Percentiles rank a stretch among this genome's conserved stretches.
phyloP scores from a whole-genome alignment of 805 yeast species.

The Saccharomycopsis microspora region DNA sequence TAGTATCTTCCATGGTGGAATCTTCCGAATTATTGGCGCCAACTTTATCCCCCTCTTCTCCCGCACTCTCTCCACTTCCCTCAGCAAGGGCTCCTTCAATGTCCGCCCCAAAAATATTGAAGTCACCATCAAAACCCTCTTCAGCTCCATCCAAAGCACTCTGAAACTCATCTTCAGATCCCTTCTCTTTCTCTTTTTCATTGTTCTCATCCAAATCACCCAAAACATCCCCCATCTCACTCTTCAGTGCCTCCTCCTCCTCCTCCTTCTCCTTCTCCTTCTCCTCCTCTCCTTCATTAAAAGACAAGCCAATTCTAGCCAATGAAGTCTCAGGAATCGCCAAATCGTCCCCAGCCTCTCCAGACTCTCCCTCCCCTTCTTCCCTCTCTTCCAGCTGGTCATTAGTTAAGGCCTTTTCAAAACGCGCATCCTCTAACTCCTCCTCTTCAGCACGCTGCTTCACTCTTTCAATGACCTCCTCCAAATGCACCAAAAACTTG shows the following conservation, averaged over 20 bases:
- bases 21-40: too few species aligned
- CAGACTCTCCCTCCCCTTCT: conserved; percentile 10
- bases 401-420: neutral
- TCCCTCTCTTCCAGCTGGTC: conserved; percentile 4
- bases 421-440: neutral
- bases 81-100: too few species aligned
- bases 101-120: too few species aligned
- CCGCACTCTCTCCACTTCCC: too few species aligned
- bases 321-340: conserved; percentile 13
- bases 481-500: conserved; percentile 20
- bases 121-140: too few species aligned
- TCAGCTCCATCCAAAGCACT: too few species aligned
- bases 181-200: neutral
- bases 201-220: neutral
- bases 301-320: conserved; percentile 3
- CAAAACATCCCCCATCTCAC: neutral
- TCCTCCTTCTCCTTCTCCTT: neutral
- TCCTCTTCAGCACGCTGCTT: neutral
- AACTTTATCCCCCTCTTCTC: too few species aligned
- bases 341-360: conserved; percentile 13
- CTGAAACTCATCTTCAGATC: neutral
- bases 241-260: neutral
- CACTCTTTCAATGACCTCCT: conserved; percentile 17
- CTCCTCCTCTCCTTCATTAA: neutral
- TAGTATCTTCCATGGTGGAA: too few species aligned